These are phyloP conservation scores for Odontarrhena argentea DNA, from an alignment of 345 rosid species.

Conservation along the genomic window DNA sequence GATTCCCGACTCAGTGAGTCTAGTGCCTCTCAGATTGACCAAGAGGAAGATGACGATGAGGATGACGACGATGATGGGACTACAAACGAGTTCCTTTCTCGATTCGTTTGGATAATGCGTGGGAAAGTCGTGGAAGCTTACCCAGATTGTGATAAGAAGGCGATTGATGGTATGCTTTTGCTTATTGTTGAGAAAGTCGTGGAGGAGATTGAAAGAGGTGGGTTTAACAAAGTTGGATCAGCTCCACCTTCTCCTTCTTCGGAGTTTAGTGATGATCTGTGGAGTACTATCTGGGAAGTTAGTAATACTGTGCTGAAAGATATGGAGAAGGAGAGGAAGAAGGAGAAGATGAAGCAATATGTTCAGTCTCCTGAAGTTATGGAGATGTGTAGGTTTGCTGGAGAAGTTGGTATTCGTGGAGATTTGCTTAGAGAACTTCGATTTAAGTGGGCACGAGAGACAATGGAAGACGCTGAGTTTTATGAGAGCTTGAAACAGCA, in stretches of 20 bases:
- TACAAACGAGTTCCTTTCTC: constrained; percentile 74
- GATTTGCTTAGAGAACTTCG: constrained; percentile 87
- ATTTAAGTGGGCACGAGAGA: constrained; percentile 85
- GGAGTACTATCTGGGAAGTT: constrained; percentile 83
- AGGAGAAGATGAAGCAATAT: constrained; percentile 79
- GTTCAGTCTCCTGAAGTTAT: constrained; percentile 72
- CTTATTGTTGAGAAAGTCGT: constrained; percentile 70
- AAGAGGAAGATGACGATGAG: constrained; percentile 46
- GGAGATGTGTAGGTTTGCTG: constrained; percentile 88
- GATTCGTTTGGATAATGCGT: constrained; percentile 82
- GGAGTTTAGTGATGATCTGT: constrained; percentile 74
- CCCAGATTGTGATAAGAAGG: constrained; percentile 60
- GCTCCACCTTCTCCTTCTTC: constrained; percentile 35
- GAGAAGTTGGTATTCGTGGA: constrained; percentile 86
- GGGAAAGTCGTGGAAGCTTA: constrained; percentile 64
- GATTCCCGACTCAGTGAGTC: constrained; percentile 40
- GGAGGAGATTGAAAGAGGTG: constrained; percentile 69
- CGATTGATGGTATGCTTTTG: constrained; percentile 73
- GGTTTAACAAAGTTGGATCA: constrained; percentile 47
- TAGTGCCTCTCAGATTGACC: constrained; percentile 30
- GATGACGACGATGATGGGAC: constrained; percentile 57
- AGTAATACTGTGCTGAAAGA: constrained; percentile 76
- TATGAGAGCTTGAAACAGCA: constrained; percentile 53
- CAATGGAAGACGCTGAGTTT: constrained; percentile 86
- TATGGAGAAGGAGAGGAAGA: constrained; percentile 78